Conservation (phyloP, 805 yeast species). For the Saccharomycopsis selenospora region DNA sequence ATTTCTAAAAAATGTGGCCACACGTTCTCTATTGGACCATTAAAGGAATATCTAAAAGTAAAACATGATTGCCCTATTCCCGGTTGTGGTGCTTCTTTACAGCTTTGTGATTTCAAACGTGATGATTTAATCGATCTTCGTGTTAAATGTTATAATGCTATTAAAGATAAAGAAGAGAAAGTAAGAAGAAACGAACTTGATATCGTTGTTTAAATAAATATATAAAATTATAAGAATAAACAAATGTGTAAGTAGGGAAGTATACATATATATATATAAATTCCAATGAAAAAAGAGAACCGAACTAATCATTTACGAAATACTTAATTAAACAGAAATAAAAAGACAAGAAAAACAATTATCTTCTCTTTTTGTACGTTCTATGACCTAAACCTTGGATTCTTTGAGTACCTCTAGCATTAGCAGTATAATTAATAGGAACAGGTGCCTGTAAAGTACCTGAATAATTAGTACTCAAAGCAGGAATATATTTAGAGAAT, state of each 20-base stretch:
- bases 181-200: slow-evolving; percentile 17
- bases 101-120: slow-evolving; percentile 31
- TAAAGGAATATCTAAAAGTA: slow-evolving; percentile 30
- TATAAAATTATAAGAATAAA: not conserved
- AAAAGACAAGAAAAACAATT: too few species aligned
- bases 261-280: too few species aligned
- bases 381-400: slow-evolving; percentile 6
- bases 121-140: slow-evolving; percentile 54
- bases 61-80: slow-evolving; percentile 49
- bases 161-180: slow-evolving; percentile 10
- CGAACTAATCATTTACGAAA: too few species aligned
- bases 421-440: slow-evolving; percentile 16
- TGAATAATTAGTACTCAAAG: slow-evolving; percentile 61
- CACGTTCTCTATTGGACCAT: slow-evolving; percentile 46
- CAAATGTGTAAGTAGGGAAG: not conserved
- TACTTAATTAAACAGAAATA: too few species aligned
- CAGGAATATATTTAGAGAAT: slow-evolving; percentile 46
- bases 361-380: slow-evolving; percentile 18
- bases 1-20: slow-evolving; percentile 53
- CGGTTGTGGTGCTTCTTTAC: slow-evolving; percentile 36
- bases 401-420: slow-evolving; percentile 3
- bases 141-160: slow-evolving; percentile 33
- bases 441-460: slow-evolving; percentile 72
- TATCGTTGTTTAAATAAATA: slow-evolving; percentile 12
- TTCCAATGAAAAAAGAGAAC: too few species aligned